These are phyloP conservation scores for Phanerodontia chrysosporium DNA, from an alignment of 768 basidiomycete genomes.

Conservation along the genomic window DNA sequence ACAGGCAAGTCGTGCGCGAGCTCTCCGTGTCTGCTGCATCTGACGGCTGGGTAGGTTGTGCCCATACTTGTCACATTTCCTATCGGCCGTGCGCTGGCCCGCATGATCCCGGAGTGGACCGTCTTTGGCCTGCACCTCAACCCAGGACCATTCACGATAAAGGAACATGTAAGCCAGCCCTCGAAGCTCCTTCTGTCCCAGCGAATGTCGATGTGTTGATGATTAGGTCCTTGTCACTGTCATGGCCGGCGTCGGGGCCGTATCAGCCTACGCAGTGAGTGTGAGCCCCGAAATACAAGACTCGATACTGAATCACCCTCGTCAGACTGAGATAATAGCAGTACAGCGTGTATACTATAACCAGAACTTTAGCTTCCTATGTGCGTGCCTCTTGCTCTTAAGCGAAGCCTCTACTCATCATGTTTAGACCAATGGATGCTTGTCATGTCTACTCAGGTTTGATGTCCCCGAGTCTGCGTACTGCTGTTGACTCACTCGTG, in stretches of 20 bases:
- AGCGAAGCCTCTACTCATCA: not conserved
- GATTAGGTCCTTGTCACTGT: slow-evolving; percentile 59
- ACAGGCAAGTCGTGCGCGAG: slow-evolving; percentile 22
- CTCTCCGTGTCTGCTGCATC: not conserved
- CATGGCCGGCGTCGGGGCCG: slow-evolving; percentile 61
- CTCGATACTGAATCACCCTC: not conserved
- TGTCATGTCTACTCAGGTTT: slow-evolving; percentile 26
- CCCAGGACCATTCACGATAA: slow-evolving; percentile 74
- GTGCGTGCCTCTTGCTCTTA: slow-evolving; percentile 31
- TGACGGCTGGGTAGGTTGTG: slow-evolving; percentile 38
- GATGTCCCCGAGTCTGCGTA: not conserved
- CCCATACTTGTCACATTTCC: slow-evolving; percentile 71
- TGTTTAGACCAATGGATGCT: slow-evolving; percentile 26
- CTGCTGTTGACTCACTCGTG: not conserved
- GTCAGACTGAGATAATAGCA: slow-evolving; percentile 64
- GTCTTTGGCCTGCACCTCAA: slow-evolving; percentile 63
- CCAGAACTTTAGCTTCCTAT: slow-evolving; percentile 57
- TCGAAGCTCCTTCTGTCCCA: slow-evolving; percentile 45
- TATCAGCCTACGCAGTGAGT: slow-evolving; percentile 57
- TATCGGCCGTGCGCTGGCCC: slow-evolving; percentile 62
- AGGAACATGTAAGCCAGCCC: slow-evolving; percentile 57
- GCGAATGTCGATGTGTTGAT: not conserved
- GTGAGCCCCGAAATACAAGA: not conserved
- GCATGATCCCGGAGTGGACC: slow-evolving; percentile 45
- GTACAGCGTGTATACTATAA: slow-evolving; percentile 72